Evolutionary conservation across 164 flowering plant species (phyloP).

Genomic region (Platanus orientalis): DNA sequence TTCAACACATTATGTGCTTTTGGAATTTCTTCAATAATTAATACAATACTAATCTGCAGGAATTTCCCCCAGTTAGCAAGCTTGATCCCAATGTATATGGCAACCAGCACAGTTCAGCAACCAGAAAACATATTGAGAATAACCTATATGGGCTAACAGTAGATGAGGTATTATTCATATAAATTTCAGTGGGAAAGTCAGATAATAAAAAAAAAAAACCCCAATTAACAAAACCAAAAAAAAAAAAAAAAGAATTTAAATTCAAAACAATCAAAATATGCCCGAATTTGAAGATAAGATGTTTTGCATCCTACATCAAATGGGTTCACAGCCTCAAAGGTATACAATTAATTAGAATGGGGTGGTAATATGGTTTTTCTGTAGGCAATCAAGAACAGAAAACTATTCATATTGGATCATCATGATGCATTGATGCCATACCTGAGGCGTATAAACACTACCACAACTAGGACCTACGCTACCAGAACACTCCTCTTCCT

Average conservation of each 20-base stretch:
- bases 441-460: slow-evolving; percentile 60
- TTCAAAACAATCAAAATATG: too few species aligned
- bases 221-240: too few species aligned
- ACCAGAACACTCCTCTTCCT: slow-evolving; percentile 66
- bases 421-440: slow-evolving; percentile 83
- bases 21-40: not conserved
- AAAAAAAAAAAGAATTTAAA: too few species aligned
- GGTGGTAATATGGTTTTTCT: slow-evolving; percentile 2
- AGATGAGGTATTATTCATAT: slow-evolving; percentile 35
- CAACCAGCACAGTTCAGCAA: slow-evolving; percentile 57
- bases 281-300: too few species aligned
- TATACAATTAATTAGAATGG: too few species aligned
- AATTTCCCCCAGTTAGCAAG: slow-evolving; percentile 78
- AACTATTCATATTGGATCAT: slow-evolving; percentile 74
- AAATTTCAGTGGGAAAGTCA: not conserved
- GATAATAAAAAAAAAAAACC: too few species aligned
- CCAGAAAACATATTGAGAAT: slow-evolving; percentile 45
- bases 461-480: slow-evolving; percentile 70
- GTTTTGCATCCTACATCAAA: too few species aligned
- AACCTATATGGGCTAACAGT: slow-evolving; percentile 60
- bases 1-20: not conserved
- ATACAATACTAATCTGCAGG: slow-evolving; percentile 31
- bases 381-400: slow-evolving; percentile 48
- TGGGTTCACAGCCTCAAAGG: too few species aligned
- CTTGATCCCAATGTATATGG: slow-evolving; percentile 63